Conservation (phyloP, 2,329 filamentous ascomycete genomes). For the Hortaea sp. region DNA sequence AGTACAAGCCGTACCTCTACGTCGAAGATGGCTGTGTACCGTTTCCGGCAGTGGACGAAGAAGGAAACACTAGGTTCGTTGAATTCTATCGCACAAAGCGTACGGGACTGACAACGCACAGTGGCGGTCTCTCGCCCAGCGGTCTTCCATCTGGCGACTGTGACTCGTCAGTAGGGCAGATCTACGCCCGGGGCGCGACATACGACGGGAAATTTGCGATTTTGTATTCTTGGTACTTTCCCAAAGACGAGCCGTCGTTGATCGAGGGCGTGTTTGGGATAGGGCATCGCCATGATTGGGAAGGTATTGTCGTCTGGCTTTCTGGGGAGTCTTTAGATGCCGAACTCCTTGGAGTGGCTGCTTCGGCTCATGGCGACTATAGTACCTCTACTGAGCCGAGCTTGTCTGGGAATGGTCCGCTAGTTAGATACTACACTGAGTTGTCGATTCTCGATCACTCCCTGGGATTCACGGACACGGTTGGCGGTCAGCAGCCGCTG, state of each 20-base stretch:
- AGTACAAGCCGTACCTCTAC: constrained; percentile 46
- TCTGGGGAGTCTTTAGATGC: constrained; percentile 25
- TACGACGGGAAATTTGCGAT: constrained; percentile 36
- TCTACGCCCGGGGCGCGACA: constrained; percentile 34
- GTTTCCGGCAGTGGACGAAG: constrained; percentile 49
- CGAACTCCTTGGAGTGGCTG: constrained; percentile 41
- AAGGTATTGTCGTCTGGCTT: constrained; percentile 44
- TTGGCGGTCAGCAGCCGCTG: constrained; percentile 32
- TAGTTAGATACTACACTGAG: constrained; percentile 40
- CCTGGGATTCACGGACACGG: constrained; percentile 9
- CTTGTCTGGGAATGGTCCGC: constrained; percentile 32
- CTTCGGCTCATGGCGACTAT: constrained; percentile 42
- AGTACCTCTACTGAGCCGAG: constrained; percentile 32
- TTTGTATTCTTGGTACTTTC: constrained; percentile 45
- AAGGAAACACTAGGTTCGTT: constrained; percentile 46
- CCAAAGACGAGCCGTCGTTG: constrained; percentile 38
- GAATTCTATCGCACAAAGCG: no score
- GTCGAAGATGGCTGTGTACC: constrained; percentile 52
- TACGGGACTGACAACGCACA: background rate
- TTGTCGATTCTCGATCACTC: constrained; percentile 31
- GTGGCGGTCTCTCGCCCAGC: background rate
- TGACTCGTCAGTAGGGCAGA: constrained; percentile 34
- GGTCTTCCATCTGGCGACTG: background rate
- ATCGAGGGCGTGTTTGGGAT: constrained; percentile 44
- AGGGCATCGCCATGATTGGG: constrained; percentile 11